Conservation (phyloP, 2,329 filamentous ascomycete genomes). For the Talaromyces sp. region DNA sequence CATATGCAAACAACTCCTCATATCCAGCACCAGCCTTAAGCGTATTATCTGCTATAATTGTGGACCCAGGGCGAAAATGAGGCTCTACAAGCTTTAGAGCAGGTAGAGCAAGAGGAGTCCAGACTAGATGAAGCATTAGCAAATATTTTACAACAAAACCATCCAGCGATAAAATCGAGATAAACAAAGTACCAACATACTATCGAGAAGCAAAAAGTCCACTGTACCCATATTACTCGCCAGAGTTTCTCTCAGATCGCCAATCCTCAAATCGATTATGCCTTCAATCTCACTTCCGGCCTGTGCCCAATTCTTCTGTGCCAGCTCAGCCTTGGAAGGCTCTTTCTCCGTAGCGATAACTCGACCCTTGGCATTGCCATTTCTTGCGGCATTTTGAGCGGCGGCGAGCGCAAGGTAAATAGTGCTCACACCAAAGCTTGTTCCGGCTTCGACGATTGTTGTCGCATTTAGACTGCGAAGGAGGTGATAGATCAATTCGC, state of each 20-base stretch:
- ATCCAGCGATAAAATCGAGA: not conserved
- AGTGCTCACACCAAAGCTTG: conserved; percentile 64
- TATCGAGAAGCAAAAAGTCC: conserved; percentile 64
- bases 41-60: conserved; percentile 23
- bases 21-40: conserved; percentile 12
- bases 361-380: conserved; percentile 29
- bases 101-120: conserved; percentile 58
- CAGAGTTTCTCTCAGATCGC: conserved; percentile 61
- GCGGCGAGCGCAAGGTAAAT: conserved; percentile 65
- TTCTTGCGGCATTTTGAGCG: conserved; percentile 46
- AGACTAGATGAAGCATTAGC: conserved; percentile 46
- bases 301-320: conserved; percentile 57
- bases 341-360: conserved; percentile 67
- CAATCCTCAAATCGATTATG: conserved; percentile 60
- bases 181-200: conserved; percentile 48
- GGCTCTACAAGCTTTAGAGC: conserved; percentile 21
- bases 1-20: conserved; percentile 19
- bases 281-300: conserved; percentile 53
- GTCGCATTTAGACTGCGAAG: conserved; percentile 52
- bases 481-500: conserved; percentile 59
- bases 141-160: not conserved
- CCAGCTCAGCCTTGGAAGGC: conserved; percentile 53
- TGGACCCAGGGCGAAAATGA: conserved; percentile 14
- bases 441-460: conserved; percentile 62
- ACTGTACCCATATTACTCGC: conserved; percentile 52